A percentile compares a stretch with the other conserved stretches of the same genome.
These are phyloP conservation scores for Colletotrichum orbiculare DNA, from an alignment of 2,329 filamentous ascomycete species.

Conservation along the genomic window DNA sequence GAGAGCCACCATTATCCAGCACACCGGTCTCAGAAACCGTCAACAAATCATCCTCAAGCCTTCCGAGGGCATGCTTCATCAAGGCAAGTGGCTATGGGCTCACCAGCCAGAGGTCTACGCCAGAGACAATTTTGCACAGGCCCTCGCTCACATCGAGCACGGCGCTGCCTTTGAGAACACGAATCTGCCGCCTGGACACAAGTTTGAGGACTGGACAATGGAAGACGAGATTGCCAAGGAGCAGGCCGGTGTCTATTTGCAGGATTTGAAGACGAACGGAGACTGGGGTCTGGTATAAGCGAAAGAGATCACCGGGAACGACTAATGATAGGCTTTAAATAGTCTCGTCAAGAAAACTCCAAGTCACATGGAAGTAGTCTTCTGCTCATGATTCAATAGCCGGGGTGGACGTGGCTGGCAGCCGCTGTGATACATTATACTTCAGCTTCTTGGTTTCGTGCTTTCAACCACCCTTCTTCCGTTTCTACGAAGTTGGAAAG, in stretches of 20 bases:
- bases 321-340: no score
- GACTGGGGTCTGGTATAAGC: neutral
- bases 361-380: no score
- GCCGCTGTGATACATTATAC: no score
- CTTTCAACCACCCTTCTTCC: no score
- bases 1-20: neutral
- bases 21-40: neutral
- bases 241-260: neutral
- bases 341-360: no score
- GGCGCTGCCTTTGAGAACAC: neutral
- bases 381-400: no score
- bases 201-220: neutral
- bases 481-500: no score
- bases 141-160: neutral
- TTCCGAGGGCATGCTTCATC: neutral
- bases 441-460: no score
- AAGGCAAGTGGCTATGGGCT: slow-evolving; percentile 14
- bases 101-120: slow-evolving; percentile 7
- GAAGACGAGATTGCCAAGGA: slow-evolving; percentile 13
- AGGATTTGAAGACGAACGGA: neutral
- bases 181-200: neutral
- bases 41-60: neutral
- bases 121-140: neutral
- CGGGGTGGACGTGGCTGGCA: no score
- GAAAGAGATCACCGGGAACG: no score